Percentiles rank a stretch among this genome's conserved stretches.
Evolutionary conservation across 495 filamentous ascomycete genomes (phyloP).

Genomic region (Xylaria acuta): DNA sequence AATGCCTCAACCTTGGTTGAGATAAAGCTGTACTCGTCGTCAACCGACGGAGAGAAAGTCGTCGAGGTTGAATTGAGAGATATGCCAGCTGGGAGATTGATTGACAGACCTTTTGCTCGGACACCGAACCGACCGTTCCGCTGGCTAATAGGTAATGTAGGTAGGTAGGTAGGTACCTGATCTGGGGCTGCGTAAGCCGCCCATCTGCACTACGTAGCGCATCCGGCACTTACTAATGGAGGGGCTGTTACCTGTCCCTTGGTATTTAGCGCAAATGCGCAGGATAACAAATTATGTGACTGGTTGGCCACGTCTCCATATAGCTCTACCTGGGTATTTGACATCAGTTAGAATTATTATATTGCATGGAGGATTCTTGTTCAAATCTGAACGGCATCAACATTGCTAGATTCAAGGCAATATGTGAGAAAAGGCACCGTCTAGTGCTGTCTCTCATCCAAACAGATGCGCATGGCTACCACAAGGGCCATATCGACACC

Average conservation of each 20-base stretch:
- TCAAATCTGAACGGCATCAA: no score
- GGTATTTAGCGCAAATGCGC: no score
- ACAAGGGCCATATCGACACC: constrained; percentile 64
- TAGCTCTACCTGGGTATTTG: no score
- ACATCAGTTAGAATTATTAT: no score
- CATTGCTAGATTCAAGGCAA: no score
- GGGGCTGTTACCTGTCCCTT: no score
- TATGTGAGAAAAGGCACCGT: no score
- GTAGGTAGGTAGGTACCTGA: background rate
- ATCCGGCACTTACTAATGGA: no score
- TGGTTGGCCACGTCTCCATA: no score
- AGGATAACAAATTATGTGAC: no score
- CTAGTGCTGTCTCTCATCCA: constrained; percentile 53
- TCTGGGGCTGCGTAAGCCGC: background rate
- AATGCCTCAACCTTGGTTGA: background rate
- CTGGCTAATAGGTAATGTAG: constrained; percentile 11
- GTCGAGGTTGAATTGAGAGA: background rate
- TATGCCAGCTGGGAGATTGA: background rate
- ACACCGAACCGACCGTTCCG: constrained; percentile 5
- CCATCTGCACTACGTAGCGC: background rate
- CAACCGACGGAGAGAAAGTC: background rate
- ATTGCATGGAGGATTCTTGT: no score
- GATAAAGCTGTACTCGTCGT: background rate
- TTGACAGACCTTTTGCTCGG: background rate
- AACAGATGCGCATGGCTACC: constrained; percentile 63